Percentiles rank a stretch among this genome's conserved stretches.
Evolutionary conservation across 768 basidiomycete species (phyloP).

Genomic region (Cystobasidium onofrii): DNA sequence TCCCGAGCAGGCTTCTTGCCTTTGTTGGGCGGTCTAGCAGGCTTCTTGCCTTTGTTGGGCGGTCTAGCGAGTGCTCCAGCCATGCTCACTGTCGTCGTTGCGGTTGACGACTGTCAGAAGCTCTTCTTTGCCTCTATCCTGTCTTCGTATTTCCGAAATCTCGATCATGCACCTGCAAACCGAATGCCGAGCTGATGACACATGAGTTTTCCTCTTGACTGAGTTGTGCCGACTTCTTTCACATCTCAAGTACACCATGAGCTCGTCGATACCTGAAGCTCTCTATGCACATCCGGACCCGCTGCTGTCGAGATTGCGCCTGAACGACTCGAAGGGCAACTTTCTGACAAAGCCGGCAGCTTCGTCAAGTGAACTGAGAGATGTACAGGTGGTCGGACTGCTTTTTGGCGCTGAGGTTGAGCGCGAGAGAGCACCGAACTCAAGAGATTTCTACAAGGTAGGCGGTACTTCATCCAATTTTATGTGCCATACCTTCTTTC

Average conservation of each 20-base stretch:
- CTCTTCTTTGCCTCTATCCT: too few species aligned
- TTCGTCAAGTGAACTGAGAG: constrained; percentile 19
- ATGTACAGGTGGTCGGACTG: constrained; percentile 19
- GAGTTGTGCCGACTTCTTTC: background rate
- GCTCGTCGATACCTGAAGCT: background rate
- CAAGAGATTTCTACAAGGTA: constrained; percentile 20
- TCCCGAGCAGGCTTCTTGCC: background rate
- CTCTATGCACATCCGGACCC: constrained; percentile 22
- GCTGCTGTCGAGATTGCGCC: constrained; percentile 13
- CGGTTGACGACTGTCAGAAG: background rate
- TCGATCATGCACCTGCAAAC: background rate
- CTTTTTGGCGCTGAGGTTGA: constrained; percentile 27
- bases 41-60: background rate
- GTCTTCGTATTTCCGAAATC: background rate
- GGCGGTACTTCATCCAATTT: background rate
- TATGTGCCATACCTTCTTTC: background rate
- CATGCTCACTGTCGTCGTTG: background rate
- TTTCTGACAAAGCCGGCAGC: background rate
- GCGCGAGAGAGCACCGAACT: background rate
- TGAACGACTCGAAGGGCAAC: background rate
- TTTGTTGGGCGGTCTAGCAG: background rate
- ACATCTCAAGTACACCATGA: background rate
- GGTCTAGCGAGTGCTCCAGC: background rate
- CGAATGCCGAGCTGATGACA: background rate
- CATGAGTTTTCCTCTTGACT: background rate